Conservation (phyloP, 306 rosid species). For the Fagus crenata region DNA sequence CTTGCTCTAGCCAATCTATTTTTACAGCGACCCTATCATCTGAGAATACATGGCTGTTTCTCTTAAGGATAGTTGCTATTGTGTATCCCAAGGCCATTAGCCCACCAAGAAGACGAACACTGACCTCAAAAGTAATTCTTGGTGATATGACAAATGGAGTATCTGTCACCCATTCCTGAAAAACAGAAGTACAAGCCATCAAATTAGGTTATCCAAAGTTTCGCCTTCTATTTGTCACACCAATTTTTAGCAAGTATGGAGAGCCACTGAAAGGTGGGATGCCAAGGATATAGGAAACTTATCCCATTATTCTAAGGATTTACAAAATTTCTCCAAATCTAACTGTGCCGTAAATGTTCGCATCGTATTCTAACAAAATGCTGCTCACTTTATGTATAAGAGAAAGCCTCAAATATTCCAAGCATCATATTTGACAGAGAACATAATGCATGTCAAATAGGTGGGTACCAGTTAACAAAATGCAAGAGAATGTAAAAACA, state of each 20-base stretch:
- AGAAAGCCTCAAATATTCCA: neutral
- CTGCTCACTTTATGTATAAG: no score
- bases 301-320: neutral
- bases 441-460: neutral
- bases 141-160: conserved; percentile 96
- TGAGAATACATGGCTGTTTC: conserved; percentile 82
- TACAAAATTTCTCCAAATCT: no score
- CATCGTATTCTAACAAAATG: no score
- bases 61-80: conserved; percentile 89
- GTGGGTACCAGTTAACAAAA: neutral
- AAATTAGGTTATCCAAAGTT: conserved; percentile 19
- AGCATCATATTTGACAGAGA: neutral
- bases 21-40: conserved; percentile 74
- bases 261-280: conserved; percentile 7
- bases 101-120: conserved; percentile 99
- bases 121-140: conserved; percentile 98
- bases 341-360: no score
- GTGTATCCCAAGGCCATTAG: conserved; percentile 99
- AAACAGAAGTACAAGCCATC: conserved; percentile 26
- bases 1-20: conserved; percentile 96
- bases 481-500: neutral
- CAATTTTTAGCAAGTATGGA: conserved; percentile 1
- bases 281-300: conserved; percentile 21
- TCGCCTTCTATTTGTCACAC: conserved; percentile 16
- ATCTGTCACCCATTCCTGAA: conserved; percentile 99